Evolutionary conservation across 192 early-diverging fungal species (phyloP), one percentile per base, ranked within the genome.

Genomic region (Mortierella alpina): DNA sequence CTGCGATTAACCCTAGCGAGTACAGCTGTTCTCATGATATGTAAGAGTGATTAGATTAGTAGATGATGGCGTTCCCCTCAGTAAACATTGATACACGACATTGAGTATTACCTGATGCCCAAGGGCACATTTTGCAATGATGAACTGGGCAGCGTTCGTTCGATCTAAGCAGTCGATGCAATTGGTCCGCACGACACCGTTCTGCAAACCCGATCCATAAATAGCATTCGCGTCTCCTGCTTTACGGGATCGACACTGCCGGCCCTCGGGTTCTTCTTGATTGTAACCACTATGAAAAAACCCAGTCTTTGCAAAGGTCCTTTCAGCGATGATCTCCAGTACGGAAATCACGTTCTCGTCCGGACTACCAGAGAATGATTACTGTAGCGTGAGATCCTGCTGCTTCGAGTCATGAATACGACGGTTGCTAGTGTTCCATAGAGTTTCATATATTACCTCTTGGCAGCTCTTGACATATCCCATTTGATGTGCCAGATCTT

Each of bases 141-240:
- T 89, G 66, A 97, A 96, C 66, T 98, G 96, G 0, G 98, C 98
- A 0, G 98, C 96, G 69, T 99, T 99, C 0, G 98, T 99, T 59
- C 98, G 91, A 82, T 99, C 98, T 20, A 99, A 72, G 84, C 98
- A 99, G 73, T 99, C 98, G 59, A 99, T 97, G 66, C 98, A 99
- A 73, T 99, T 99, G 63, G 96, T 97, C 17, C 98, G 88, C 6
- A 97, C 88, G 7, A 99, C 90, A 31, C 97, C 97, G 18, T 90
- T 87, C 79, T 99, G 97, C 11, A 85, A 82, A 45, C 75, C 69
- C 15, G 75, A 79, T 44, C 63, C 63, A 18, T 62, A 62, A 14
- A 66, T 52, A 7, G 51, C 6, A 45, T 51, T 71, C 18, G 62
- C 39, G 2, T 55, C 53, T 31, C 31, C 31, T 31, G 50, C 1